Evolutionary conservation across 2,329 filamentous ascomycete species (phyloP).

Genomic region (Epichloe bromicola): DNA sequence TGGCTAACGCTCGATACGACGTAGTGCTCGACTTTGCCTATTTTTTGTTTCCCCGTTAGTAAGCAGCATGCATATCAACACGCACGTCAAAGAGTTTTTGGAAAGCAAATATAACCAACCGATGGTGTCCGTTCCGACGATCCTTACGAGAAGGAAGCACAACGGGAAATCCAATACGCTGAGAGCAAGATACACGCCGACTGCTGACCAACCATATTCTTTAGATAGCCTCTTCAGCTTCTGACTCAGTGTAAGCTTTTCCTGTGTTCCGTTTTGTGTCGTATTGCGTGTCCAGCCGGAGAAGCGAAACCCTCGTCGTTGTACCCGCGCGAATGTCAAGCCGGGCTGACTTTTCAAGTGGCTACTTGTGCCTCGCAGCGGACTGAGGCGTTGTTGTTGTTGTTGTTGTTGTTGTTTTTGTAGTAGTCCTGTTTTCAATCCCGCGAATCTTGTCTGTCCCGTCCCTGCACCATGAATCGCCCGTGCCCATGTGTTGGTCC

Average conservation of each 20-base stretch:
- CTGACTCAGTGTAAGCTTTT: conserved; percentile 45
- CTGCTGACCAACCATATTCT: conserved; percentile 87
- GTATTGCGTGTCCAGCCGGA: conserved; percentile 19
- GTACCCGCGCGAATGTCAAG: conserved; percentile 11
- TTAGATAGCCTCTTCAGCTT: conserved; percentile 71
- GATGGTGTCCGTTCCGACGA: conserved; percentile 75
- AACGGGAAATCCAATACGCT: conserved; percentile 87
- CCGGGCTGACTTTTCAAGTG: conserved; percentile 7
- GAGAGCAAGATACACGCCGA: conserved; percentile 79
- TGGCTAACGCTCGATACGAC: conserved; percentile 47
- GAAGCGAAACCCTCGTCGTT: conserved; percentile 22
- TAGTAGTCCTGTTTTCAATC: background rate
- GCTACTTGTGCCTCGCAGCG: background rate
- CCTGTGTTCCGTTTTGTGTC: conserved; percentile 11
- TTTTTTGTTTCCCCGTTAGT: background rate
- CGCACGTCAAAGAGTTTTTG: background rate
- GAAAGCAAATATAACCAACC: conserved; percentile 32
- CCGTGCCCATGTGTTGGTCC: conserved; percentile 17
- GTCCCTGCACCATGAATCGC: conserved; percentile 16
- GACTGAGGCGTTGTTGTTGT: background rate
- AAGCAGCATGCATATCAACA: background rate
- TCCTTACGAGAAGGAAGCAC: conserved; percentile 77
- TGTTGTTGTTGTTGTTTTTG: background rate
- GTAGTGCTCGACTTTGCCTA: conserved; percentile 52
- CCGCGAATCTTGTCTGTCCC: conserved; percentile 1